Evolutionary conservation across 352 stramenopile genomes (phyloP), one percentile per base, ranked within the genome.

Genomic region (Blastocystis sp.): DNA sequence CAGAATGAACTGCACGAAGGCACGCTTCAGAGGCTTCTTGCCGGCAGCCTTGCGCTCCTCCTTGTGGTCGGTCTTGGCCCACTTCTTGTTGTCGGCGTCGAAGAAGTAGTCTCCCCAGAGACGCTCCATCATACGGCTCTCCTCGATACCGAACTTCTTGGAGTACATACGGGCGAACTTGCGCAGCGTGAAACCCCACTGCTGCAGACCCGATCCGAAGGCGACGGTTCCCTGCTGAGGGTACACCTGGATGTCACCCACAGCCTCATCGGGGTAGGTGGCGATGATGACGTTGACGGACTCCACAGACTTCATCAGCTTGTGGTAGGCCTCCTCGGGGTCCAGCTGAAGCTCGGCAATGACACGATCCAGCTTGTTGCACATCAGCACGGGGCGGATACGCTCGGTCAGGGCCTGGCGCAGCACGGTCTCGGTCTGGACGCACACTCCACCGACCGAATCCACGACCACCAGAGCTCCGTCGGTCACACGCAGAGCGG

Each of bases 1-100:
- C 90, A 97, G 96, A 91, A 99, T 98, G 91, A 99, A 99, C 91
- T 99, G 95, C 88, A 95, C 97, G 90, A 99, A 99, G 86, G 95
- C 96, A 89, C 96, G 94, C 90, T 98, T 97, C 65, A 98, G 91
- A 29, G 90, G 69, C 32, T 88, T 88, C 59, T 90, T 89, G 72
- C 48, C 73, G 38, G 86, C 54, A 65, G 86, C 49, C 76, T 88
- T 88, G 57, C 72, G 46, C 86, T 89, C 89, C 65, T 90, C 90
- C 90, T 97, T 97, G 90, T 97, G 95, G 88, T 93, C 91, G 56
- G 93, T 97, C 72, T 87, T 87, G 51, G 91, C 94, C 94, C 94
- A 98, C 87, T 98, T 97, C 91, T 97, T 97, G 88, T 94, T 94
- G 1, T 89, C 90, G 32, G 93, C 89, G 85, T 96, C 91, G 90